Evolutionary conservation across 2,329 filamentous ascomycete species (phyloP), one percentile per base, ranked within the genome.

Genomic region (Talaromyces atroroseus): DNA sequence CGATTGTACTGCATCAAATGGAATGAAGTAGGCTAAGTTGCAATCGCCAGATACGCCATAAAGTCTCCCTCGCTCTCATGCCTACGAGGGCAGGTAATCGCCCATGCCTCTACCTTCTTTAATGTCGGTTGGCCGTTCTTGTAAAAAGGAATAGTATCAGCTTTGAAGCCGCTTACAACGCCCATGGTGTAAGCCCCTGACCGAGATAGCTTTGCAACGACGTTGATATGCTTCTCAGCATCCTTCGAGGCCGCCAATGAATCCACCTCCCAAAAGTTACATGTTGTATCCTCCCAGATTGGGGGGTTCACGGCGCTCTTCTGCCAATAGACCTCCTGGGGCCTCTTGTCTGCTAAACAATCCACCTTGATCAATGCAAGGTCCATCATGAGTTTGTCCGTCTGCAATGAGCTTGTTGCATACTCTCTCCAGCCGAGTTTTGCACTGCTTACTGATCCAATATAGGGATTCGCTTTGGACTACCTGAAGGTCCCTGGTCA

Each of bases 191-290:
- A 44, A 20, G 10, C 10, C 20, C 52, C 47, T n/a, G 12, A n/a
- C 42, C 38, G 23, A n/a, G 46, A 40, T 16, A 56, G n/a, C 21
- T 51, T 56, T 24, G 53, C 24, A 44, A 56, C 38, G 3, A 56
- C 36, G 1, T n/a, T 20, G 21, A 56, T 47, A n/a, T 46, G 45
- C 10, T 40, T 14, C n/a, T 32, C 34, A 4, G 45, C n/a, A 34
- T 54, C 16, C 2, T 21, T 14, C 14, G 14, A 10, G 5, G 20
- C n/a, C 5, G 21, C 54, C 18, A 51, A 8, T 26, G 11, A 44
- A 14, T 50, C 47, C 16, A 51, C 54, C 10, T 56, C 54, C 48
- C 54, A 56, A 12, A 32, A 46, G 48, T 51, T 45, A 23, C 38
- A 47, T 24, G 48, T 46, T n/a, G 24, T 46, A 24, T 24, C 2